Percentiles rank a stretch among this genome's conserved stretches.
Conservation (phyloP, 2,329 filamentous ascomycete genomes). For the Pseudocercospora pini-densiflorae region DNA sequence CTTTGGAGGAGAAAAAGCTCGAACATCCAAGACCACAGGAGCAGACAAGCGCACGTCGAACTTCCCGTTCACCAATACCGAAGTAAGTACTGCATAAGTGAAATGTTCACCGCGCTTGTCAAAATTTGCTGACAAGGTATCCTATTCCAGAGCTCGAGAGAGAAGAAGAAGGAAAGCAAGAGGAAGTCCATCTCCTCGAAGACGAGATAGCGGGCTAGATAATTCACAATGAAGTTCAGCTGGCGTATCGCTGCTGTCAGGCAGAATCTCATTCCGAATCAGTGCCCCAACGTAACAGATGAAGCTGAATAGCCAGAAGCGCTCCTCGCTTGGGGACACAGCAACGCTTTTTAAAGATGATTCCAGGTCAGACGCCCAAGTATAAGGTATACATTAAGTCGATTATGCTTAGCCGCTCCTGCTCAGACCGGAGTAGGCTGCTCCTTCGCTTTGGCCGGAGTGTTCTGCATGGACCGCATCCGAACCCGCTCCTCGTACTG, state of each 20-base stretch:
- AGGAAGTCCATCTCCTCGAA: slow-evolving; percentile 33
- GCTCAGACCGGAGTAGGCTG: background rate
- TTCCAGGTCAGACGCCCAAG: background rate
- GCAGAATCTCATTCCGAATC: background rate
- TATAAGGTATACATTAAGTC: background rate
- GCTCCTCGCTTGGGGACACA: background rate
- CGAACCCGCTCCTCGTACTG: slow-evolving; percentile 35
- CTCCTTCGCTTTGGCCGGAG: slow-evolving; percentile 31
- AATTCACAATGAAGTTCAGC: background rate
- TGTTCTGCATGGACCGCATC: slow-evolving; percentile 31
- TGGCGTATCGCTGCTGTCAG: background rate
- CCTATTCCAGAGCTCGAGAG: slow-evolving; percentile 30
- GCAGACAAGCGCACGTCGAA: slow-evolving; percentile 69
- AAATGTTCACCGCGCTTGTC: background rate
- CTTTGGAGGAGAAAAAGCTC: slow-evolving; percentile 60
- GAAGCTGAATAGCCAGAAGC: background rate
- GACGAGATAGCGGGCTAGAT: slow-evolving; percentile 18
- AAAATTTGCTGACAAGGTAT: background rate
- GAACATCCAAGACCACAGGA: slow-evolving; percentile 66
- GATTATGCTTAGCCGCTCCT: background rate
- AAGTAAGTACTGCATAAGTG: slow-evolving; percentile 7
- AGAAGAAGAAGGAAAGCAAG: slow-evolving; percentile 38
- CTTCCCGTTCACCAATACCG: slow-evolving; percentile 66
- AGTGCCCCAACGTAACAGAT: background rate
- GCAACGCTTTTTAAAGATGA: background rate